Evolutionary conservation across 108 stramenopile species (phyloP).

Genomic region (Epithemia pelagica): DNA sequence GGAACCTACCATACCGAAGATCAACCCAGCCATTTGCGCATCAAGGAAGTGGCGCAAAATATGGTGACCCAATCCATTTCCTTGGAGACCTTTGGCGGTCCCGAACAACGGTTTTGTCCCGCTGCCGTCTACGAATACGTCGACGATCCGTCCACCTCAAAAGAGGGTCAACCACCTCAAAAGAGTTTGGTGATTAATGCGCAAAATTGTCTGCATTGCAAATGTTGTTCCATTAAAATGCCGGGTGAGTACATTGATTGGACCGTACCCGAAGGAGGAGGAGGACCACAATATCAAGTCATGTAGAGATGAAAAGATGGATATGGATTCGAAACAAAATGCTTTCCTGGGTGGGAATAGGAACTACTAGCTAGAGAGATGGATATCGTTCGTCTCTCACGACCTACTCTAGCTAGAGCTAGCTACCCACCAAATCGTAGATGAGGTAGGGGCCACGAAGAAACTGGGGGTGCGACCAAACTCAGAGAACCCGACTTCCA

Average conservation of each 20-base stretch:
- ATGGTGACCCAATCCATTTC: slow-evolving; percentile 66
- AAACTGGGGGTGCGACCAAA: too few species aligned
- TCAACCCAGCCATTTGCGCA: slow-evolving; percentile 93
- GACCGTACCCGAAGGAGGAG: slow-evolving; percentile 99
- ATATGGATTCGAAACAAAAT: too few species aligned
- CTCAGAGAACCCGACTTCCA: too few species aligned
- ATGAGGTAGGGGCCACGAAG: too few species aligned
- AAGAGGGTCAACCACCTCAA: slow-evolving; percentile 22
- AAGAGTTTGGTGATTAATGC: slow-evolving; percentile 94
- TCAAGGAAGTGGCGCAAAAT: slow-evolving; percentile 61
- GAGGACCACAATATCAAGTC: slow-evolving; percentile 95
- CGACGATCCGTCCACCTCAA: slow-evolving; percentile 25
- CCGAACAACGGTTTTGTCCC: slow-evolving; percentile 97
- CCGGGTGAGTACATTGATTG: slow-evolving; percentile 96
- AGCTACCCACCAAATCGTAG: too few species aligned
- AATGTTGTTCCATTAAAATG: slow-evolving; percentile 99
- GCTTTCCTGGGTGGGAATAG: too few species aligned
- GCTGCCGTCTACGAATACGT: slow-evolving; percentile 93
- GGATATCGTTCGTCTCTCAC: too few species aligned
- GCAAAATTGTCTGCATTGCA: slow-evolving; percentile 99
- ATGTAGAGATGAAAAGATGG: too few species aligned
- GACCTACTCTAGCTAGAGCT: too few species aligned
- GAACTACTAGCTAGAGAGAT: too few species aligned
- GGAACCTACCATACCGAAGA: slow-evolving; percentile 98
- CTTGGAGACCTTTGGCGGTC: slow-evolving; percentile 84